A percentile compares a stretch with the other conserved stretches of the same genome.
Evolutionary conservation across 352 stramenopile genomes (phyloP).

Genomic region (Phytophthora meadii): DNA sequence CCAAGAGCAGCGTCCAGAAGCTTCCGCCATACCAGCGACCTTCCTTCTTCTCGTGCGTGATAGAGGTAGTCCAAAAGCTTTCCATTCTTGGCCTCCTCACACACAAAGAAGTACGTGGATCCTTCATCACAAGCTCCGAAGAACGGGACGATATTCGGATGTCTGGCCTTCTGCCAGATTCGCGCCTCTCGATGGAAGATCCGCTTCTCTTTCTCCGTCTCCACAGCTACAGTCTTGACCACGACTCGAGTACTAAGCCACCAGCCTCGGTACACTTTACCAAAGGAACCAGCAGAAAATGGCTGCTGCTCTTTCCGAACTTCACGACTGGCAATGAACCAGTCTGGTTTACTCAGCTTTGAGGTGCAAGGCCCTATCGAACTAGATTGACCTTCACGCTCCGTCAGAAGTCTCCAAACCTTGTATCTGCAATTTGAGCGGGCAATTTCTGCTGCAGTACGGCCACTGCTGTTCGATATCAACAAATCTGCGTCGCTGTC

Average conservation of each 20-base stretch:
- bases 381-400: neutral
- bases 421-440: neutral
- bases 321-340: conserved; percentile 18
- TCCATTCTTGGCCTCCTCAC: neutral
- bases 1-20: neutral
- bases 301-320: conserved; percentile 18
- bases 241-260: neutral
- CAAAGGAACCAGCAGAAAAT: conserved; percentile 12
- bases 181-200: neutral
- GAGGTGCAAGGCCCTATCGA: neutral
- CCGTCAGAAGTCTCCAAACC: neutral
- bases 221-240: neutral
- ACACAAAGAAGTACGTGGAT: neutral
- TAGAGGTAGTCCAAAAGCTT: neutral
- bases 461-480: neutral
- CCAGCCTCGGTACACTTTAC: neutral
- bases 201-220: neutral
- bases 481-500: neutral
- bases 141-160: neutral
- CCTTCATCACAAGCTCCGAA: neutral
- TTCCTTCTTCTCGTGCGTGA: neutral
- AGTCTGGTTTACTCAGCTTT: conserved; percentile 5
- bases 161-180: neutral
- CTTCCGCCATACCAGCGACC: neutral
- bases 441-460: neutral